Percentiles rank a stretch among this genome's conserved stretches.
Conservation (phyloP, 495 filamentous ascomycete genomes). For the Annulohypoxylon moriforme region DNA sequence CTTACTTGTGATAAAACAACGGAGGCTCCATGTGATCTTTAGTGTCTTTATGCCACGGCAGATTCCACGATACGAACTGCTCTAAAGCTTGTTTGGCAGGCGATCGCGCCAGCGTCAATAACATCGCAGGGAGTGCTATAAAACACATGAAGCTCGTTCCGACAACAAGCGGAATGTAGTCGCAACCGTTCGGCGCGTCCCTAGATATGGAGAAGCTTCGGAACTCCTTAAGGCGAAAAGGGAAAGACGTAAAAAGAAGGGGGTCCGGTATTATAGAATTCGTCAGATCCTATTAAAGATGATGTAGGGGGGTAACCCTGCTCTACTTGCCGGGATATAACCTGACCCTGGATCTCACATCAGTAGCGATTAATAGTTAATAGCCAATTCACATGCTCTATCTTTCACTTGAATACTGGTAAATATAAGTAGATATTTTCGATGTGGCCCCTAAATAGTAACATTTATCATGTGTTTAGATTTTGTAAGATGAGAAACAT, state of each 20-base stretch:
- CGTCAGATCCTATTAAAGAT: slow-evolving; percentile 29
- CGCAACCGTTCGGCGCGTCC: slow-evolving; percentile 3
- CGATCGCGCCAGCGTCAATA: not conserved
- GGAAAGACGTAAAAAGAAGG: slow-evolving; percentile 18
- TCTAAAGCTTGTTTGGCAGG: not conserved
- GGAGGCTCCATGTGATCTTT: not conserved
- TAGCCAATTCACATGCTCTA: not conserved
- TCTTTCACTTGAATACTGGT: not conserved
- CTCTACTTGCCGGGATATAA: slow-evolving; percentile 12
- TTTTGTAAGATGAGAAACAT: slow-evolving; percentile 11
- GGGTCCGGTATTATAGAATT: not conserved
- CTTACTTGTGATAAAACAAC: not conserved
- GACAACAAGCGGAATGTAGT: slow-evolving; percentile 1
- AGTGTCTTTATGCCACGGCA: not conserved
- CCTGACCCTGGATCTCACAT: slow-evolving; percentile 5
- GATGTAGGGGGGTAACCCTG: slow-evolving; percentile 19
- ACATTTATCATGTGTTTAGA: slow-evolving; percentile 15
- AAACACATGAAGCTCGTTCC: not conserved
- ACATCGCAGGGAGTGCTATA: not conserved
- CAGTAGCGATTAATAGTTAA: not conserved
- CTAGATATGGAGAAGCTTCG: slow-evolving; percentile 18
- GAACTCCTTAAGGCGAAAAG: slow-evolving; percentile 22
- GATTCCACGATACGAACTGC: not conserved
- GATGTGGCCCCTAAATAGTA: slow-evolving; percentile 11
- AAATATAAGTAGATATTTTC: not conserved